Base-by-base conservation (phyloP, 495 filamentous ascomycete genomes). In the Penicillium samsonianum region DNA sequence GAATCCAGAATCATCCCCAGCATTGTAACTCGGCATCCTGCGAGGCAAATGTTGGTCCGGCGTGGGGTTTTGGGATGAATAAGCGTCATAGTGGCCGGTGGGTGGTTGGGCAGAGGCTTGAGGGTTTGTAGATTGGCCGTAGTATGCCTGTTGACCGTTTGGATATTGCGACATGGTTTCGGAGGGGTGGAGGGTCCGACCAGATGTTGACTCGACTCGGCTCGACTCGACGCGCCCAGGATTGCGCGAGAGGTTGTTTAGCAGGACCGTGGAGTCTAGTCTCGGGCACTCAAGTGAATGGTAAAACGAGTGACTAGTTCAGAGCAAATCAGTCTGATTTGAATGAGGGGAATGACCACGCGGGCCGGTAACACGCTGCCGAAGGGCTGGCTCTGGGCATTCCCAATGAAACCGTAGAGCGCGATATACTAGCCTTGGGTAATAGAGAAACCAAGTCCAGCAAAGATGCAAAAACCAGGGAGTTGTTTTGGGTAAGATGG, bases 21-120 rank as follows among this genome's bases (percentile, higher is more conserved):
- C 84, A 67, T 92, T 87, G 73, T 88, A 93, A 69, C 91, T 93
- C 50, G 84, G 78, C 65, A 79, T 80, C 51, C 85, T 84, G 56
- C 87, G 80, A 31, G 82, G 75, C 22, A 62, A 35, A 43, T 72
- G 69, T 31, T 67, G 59, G 55, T 65, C 65, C 52, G 67, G 70
- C 12, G 59, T 55, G 31, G 73, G 63, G 50, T 60, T 62, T 25
- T 65, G 67, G n/a, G 61, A 40, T 11, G 38, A 12, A 38, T 67
- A 65, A n/a, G 19, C 47, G 0, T 67, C 69, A 43, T 67, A 61
- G 45, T 60, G 67, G 57, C 57, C 52, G 25, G 62, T 33, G 11
- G 52, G 50, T 45, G 67, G 37, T 48, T 62, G 68, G 59, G 51
- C 62, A 35, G 47, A 40, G 12, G 43, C 30, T 65, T 71, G 74